Conservation (phyloP, 2,329 filamentous ascomycete genomes). For the Hypomyces rosellus region DNA sequence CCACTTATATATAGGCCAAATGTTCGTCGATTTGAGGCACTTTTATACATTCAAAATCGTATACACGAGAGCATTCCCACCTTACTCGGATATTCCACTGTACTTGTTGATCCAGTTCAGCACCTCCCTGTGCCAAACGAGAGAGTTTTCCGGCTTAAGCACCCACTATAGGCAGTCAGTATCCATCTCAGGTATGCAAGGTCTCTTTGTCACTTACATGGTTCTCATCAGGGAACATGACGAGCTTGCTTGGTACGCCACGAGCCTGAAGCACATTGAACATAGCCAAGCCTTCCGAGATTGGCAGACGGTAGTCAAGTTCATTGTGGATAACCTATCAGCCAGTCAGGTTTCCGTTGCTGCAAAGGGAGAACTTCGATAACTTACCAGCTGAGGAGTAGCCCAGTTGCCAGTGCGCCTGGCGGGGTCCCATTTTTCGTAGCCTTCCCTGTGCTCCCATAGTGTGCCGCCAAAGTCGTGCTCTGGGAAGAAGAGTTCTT, state of each 20-base stretch:
- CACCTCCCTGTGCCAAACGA: slow-evolving; percentile 86
- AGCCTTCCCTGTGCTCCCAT: slow-evolving; percentile 56
- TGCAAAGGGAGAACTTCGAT: neutral
- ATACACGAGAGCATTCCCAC: too few relatives aligned
- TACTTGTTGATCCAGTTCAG: slow-evolving; percentile 69
- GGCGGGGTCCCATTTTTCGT: slow-evolving; percentile 65
- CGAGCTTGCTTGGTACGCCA: slow-evolving; percentile 67
- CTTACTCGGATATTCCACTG: slow-evolving; percentile 35
- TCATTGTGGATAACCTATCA: slow-evolving; percentile 69
- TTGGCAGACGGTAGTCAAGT: slow-evolving; percentile 79
- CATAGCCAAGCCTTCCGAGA: slow-evolving; percentile 75
- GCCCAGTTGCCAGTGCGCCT: slow-evolving; percentile 63
- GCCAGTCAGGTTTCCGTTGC: slow-evolving; percentile 9
- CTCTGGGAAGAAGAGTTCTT: slow-evolving; percentile 65
- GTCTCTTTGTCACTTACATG: slow-evolving; percentile 32
- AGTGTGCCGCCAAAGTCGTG: slow-evolving; percentile 60
- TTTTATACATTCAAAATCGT: too few relatives aligned
- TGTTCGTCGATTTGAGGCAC: too few relatives aligned
- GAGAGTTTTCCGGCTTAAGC: slow-evolving; percentile 80
- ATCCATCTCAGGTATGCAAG: neutral
- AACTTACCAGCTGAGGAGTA: slow-evolving; percentile 71
- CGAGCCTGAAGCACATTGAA: slow-evolving; percentile 80
- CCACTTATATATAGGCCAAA: too few relatives aligned
- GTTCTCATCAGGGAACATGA: slow-evolving; percentile 74
- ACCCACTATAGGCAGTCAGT: slow-evolving; percentile 55